Base-by-base conservation (phyloP, 805 yeast species). In the Sugiyamaella mastotermitis region DNA sequence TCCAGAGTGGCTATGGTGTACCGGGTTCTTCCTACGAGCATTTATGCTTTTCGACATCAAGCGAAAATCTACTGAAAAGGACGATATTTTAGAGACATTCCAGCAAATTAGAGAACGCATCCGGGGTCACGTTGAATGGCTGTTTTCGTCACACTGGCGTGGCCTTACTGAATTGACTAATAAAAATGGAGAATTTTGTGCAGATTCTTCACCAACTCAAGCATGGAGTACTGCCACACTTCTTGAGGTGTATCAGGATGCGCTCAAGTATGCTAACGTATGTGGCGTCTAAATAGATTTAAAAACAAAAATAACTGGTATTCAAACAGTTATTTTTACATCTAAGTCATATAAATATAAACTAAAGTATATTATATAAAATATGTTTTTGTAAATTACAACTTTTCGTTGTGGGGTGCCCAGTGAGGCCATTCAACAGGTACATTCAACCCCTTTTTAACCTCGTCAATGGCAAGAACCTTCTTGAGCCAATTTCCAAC, bases 1-100 rank as follows among this genome's bases (percentile, higher is more conserved):
- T 1, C 98, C 98, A 2, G 98, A 92, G 57, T 90, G 98, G 98
- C 83, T 84, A 23, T 90, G 97, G 97, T 74, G 78, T 42, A 69
- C 72, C 18, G 98, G 98, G 2, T 87, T 77, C 59, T 90, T 86
- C 56, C 62, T 92, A 48, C 73, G 97, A 46, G 95, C 97, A 0
- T 78, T 69, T 51, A 64, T 74, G 26, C 58, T 64, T 32, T 76
- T 81, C 55, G 76, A 78, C 49, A 58, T 68, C 51, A 55, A 10
- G 62, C 70, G 46, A 51, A 60, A 38, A 53, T 57, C 41, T 52
- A 52, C 44, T 15, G 47, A 29, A 41, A 50, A 33, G 4, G 45
- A 34, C 46, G 75, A 80, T 4, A 64, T 78, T 2, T 62, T 69
- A 3, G 72, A 71, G 34, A 57, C 81, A 16, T 71, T 74, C 50